A percentile compares a stretch with the other conserved stretches of the same genome.
Conservation (phyloP, 192 early-diverging fungal species). For the Diversispora eburnea region DNA sequence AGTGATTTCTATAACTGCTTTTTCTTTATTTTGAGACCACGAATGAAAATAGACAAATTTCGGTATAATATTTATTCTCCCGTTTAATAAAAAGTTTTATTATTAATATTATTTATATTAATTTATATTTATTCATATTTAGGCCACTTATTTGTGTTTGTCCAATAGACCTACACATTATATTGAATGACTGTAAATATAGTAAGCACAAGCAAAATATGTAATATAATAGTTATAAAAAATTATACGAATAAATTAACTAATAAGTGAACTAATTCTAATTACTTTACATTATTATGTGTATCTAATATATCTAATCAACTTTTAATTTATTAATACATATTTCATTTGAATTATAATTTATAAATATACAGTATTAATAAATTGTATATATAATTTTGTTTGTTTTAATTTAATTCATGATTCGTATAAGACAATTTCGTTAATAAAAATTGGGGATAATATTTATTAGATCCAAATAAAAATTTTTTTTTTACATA, state of each 20-base stretch:
- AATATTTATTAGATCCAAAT: no score
- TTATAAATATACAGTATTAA: no score
- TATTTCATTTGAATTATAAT: background rate
- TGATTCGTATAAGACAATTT: no score
- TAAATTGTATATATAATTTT: no score
- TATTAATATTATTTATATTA: background rate
- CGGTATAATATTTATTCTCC: constrained; percentile 46
- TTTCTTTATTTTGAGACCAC: constrained; percentile 84
- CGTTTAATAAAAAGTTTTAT: background rate
- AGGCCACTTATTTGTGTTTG: constrained; percentile 92
- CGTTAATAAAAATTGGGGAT: no score
- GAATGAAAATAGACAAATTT: constrained; percentile 84
- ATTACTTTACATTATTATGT: background rate
- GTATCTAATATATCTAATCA: background rate
- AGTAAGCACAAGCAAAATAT: no score
- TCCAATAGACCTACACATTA: constrained; percentile 91
- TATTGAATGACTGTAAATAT: constrained; percentile 97
- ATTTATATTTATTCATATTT: constrained; percentile 51
- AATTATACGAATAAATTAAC: no score
- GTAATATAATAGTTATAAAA: no score
- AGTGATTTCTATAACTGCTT: constrained; percentile 70
- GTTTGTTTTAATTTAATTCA: no score
- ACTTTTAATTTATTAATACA: background rate
- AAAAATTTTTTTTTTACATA: no score
- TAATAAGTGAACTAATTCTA: background rate